A percentile compares a stretch with the other conserved stretches of the same genome.
Conservation (phyloP, 116 monocot genomes). For the Posidonia oceanica region DNA sequence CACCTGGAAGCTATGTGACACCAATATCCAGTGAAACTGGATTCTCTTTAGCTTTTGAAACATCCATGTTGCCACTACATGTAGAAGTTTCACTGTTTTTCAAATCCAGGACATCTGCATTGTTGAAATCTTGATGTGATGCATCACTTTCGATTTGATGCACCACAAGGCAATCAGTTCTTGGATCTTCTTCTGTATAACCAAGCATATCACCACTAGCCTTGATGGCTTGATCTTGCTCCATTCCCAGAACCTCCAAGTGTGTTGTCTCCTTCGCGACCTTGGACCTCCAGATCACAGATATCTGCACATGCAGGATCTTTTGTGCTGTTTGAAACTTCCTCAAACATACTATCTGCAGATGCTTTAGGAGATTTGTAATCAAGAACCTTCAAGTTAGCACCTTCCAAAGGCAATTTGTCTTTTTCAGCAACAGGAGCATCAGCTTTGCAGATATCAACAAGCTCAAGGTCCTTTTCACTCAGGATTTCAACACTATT, state of each 20-base stretch:
- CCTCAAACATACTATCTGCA: background rate
- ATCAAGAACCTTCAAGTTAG: background rate
- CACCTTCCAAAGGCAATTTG: background rate
- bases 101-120: background rate
- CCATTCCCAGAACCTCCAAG: background rate
- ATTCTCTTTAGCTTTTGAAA: background rate
- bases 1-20: background rate
- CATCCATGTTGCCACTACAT: background rate
- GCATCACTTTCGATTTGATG: background rate
- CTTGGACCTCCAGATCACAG: background rate
- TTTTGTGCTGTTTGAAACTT: background rate
- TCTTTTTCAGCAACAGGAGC: background rate
- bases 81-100: background rate
- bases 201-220: slow-evolving; percentile 1
- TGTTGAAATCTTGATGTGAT: background rate
- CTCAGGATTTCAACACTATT: background rate
- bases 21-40: background rate
- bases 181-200: background rate
- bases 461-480: background rate
- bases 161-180: background rate
- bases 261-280: background rate
- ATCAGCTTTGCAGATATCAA: background rate
- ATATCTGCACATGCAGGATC: background rate
- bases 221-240: background rate
- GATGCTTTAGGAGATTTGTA: background rate